Base-by-base conservation (phyloP, 2,329 filamentous ascomycete species). In the Exophiala mesophila region DNA sequence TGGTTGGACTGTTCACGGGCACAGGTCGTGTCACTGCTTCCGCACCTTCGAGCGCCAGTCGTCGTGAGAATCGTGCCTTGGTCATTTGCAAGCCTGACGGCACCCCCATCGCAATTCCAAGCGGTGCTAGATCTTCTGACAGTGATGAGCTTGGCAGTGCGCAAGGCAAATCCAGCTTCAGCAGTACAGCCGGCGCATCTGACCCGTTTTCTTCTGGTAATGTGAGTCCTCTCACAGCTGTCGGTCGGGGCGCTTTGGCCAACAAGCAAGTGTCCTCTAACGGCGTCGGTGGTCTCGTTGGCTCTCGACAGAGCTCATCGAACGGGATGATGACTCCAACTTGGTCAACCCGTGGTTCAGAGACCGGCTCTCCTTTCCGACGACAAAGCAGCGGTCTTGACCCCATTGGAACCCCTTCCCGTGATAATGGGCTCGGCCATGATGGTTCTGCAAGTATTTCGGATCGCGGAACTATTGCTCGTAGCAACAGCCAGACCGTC, bases 61-160 rank as follows among this genome's bases (percentile, higher is more conserved):
- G 28, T 40, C 41, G 34, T 20, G 38, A 45, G 26, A 38, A 33
- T 40, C 42, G 36, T 19, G 39, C 21, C n/a, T 17, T 50, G 2
- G 30, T 19, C 16, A 44, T 50, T 20, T 32, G 31, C 19, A 30
- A 36, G 26, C 39, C 39, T 2, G 38, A 46, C 9, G 39, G 29
- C 8, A 35, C 29, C 10, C 30, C 38, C 12, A 26, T 26, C 23
- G 21, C 26, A 21, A 32, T 23, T 4, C 16, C 38, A n/a, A 15
- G 20, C 17, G 20, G 18, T 8, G 29, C 35, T 29, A n/a, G 12
- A 21, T 13, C 13, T 16, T 10, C 15, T 21, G 10, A 6, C 18
- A n/a, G 12, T 24, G 13, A 19, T 10, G 28, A 36, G 18, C 13
- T 16, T 21, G n/a, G 26, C 12, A 8, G 19, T 32, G 15, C 23